Conservation (phyloP, 805 yeast genomes). For the Candida oleophila region DNA sequence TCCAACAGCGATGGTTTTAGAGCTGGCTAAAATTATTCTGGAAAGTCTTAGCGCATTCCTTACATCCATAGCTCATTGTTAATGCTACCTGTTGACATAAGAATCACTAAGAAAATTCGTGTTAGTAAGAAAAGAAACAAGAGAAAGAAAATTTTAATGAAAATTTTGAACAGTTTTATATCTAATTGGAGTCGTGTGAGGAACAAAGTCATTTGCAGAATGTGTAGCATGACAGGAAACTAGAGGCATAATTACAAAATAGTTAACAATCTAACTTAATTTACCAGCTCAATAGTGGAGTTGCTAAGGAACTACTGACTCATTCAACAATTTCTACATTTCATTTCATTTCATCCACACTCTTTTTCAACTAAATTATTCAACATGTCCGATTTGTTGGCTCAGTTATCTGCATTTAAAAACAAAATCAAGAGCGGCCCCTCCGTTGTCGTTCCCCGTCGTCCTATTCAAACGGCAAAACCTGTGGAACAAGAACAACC, state of each 20-base stretch:
- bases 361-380: neutral
- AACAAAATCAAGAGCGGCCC: slow-evolving; percentile 46
- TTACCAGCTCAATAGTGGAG: too few relatives aligned
- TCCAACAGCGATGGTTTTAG: slow-evolving; percentile 98
- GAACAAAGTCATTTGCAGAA: neutral
- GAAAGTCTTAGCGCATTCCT: slow-evolving; percentile 16
- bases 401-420: slow-evolving; percentile 46
- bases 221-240: neutral
- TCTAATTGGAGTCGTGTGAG: neutral
- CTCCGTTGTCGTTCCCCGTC: slow-evolving; percentile 28
- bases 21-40: slow-evolving; percentile 50
- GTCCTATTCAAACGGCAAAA: slow-evolving; percentile 8
- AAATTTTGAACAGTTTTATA: neutral
- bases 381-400: slow-evolving; percentile 36
- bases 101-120: slow-evolving; percentile 10
- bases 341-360: neutral
- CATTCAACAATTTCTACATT: neutral
- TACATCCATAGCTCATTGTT: slow-evolving; percentile 25
- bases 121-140: slow-evolving; percentile 6
- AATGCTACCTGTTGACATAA: slow-evolving; percentile 20
- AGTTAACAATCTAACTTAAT: too few relatives aligned
- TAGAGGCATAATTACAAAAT: too few relatives aligned
- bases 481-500: slow-evolving; percentile 1
- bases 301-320: too few relatives aligned
- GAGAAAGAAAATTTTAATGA: slow-evolving; percentile 4